Conservation (phyloP, 1,284 basidiomycete genomes). For the Fomitiporia mediterranea region DNA sequence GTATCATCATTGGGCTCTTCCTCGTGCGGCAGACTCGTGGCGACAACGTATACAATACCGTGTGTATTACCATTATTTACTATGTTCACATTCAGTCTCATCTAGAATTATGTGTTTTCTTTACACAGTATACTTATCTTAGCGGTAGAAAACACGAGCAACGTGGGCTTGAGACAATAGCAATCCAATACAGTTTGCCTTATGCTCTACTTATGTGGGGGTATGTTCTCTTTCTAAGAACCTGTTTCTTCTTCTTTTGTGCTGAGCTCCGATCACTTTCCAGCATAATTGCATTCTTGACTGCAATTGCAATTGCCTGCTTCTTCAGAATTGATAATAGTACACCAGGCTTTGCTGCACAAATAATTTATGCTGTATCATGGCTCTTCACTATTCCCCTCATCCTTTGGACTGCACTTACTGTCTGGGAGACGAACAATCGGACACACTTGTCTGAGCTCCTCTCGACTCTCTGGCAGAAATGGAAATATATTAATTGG, state of each 20-base stretch:
- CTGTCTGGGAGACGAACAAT: slow-evolving; percentile 15
- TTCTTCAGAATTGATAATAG: slow-evolving; percentile 10
- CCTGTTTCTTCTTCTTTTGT: neutral
- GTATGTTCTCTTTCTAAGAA: slow-evolving; percentile 21
- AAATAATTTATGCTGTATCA: slow-evolving; percentile 2
- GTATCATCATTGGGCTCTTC: slow-evolving; percentile 42
- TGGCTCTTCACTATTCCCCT: slow-evolving; percentile 10
- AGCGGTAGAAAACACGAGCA: slow-evolving; percentile 19
- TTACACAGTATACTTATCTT: slow-evolving; percentile 25
- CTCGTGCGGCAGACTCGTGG: slow-evolving; percentile 40
- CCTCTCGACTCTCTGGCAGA: neutral
- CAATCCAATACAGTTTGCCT: slow-evolving; percentile 27
- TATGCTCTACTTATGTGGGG: slow-evolving; percentile 29
- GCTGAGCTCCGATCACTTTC: no score
- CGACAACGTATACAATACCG: slow-evolving; percentile 25
- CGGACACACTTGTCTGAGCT: neutral
- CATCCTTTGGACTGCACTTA: slow-evolving; percentile 14
- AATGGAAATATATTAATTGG: no score
- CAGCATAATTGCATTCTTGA: slow-evolving; percentile 19
- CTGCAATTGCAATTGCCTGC: slow-evolving; percentile 15
- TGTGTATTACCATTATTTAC: no score
- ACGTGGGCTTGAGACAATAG: slow-evolving; percentile 24
- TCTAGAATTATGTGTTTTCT: no score
- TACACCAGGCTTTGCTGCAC: neutral
- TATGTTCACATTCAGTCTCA: no score